These are phyloP conservation scores for Primulina huaijiensis DNA, from an alignment of 257 asterid species.

Conservation along the genomic window DNA sequence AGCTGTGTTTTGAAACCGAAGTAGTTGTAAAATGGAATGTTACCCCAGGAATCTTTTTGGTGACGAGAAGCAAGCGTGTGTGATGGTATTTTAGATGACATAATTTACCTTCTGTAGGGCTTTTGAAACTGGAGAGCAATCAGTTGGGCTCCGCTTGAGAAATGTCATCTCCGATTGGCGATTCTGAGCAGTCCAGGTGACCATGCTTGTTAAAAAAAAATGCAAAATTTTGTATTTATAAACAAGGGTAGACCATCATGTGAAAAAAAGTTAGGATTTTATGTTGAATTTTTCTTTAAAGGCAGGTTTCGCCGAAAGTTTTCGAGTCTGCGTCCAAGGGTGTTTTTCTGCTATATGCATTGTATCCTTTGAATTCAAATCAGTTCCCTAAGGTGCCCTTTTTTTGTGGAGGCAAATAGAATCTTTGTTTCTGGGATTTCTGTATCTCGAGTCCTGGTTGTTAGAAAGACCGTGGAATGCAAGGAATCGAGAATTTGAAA, in stretches of 20 bases:
- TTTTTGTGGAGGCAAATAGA: slow-evolving; percentile 48
- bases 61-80: not conserved
- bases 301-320: no score
- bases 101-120: slow-evolving; percentile 24
- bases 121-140: slow-evolving; percentile 16
- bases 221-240: no score
- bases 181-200: slow-evolving; percentile 50
- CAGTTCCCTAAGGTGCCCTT: slow-evolving; percentile 52
- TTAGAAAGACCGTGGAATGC: slow-evolving; percentile 62
- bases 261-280: no score
- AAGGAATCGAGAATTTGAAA: slow-evolving; percentile 97
- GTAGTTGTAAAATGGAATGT: not conserved
- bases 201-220: not conserved
- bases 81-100: not conserved
- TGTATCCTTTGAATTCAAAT: slow-evolving; percentile 13
- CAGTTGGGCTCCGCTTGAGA: slow-evolving; percentile 27
- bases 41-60: not conserved
- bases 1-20: slow-evolving; percentile 7
- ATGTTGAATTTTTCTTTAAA: no score
- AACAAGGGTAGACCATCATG: no score
- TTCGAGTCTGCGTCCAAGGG: no score
- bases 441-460: slow-evolving; percentile 29
- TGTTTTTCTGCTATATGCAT: not conserved
- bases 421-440: slow-evolving; percentile 39
- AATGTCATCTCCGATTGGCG: slow-evolving; percentile 45